These are phyloP conservation scores for Melanomma pulvis-pyrius DNA, from an alignment of 495 filamentous ascomycete species.

Conservation along the genomic window DNA sequence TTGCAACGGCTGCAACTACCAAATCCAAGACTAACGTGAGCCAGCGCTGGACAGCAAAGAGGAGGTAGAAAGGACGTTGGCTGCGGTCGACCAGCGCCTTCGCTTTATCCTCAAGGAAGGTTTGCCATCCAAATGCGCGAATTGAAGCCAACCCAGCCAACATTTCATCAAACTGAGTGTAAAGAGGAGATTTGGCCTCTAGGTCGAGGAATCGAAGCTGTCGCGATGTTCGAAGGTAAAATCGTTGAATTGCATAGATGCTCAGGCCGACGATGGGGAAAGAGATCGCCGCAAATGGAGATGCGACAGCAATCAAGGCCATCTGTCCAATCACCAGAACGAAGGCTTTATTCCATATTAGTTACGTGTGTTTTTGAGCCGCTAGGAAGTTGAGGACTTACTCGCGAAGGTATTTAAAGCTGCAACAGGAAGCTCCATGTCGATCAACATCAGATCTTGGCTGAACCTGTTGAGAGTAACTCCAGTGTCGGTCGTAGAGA, in stretches of 20 bases:
- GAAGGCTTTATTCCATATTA: slow-evolving; percentile 34
- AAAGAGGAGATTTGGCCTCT: slow-evolving; percentile 41
- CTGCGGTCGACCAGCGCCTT: slow-evolving; percentile 58
- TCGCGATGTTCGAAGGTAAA: slow-evolving; percentile 44
- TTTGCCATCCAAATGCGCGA: slow-evolving; percentile 61
- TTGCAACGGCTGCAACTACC: slow-evolving; percentile 36
- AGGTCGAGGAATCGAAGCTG: slow-evolving; percentile 43
- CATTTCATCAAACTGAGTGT: slow-evolving; percentile 50
- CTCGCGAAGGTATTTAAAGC: slow-evolving; percentile 54
- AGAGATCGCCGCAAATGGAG: slow-evolving; percentile 55
- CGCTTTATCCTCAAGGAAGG: slow-evolving; percentile 45
- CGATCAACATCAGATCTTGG: slow-evolving; percentile 53
- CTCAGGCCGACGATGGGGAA: slow-evolving; percentile 52
- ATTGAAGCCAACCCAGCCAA: slow-evolving; percentile 52
- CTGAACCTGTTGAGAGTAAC: slow-evolving; percentile 51
- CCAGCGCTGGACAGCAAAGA: slow-evolving; percentile 56
- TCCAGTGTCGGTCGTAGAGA: slow-evolving; percentile 49
- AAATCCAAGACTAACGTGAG: slow-evolving; percentile 41
- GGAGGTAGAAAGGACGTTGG: slow-evolving; percentile 62
- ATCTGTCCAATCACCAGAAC: slow-evolving; percentile 56
- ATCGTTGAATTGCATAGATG: slow-evolving; percentile 37
- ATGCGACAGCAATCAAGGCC: slow-evolving; percentile 54
- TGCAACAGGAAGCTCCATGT: slow-evolving; percentile 45
- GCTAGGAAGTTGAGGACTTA: slow-evolving; percentile 25
- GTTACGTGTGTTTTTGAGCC: not conserved